Percentiles rank a stretch among this genome's conserved stretches.
phyloP scores from a whole-genome alignment of 768 basidiomycete species.

The Boletus pseudopeckii region DNA sequence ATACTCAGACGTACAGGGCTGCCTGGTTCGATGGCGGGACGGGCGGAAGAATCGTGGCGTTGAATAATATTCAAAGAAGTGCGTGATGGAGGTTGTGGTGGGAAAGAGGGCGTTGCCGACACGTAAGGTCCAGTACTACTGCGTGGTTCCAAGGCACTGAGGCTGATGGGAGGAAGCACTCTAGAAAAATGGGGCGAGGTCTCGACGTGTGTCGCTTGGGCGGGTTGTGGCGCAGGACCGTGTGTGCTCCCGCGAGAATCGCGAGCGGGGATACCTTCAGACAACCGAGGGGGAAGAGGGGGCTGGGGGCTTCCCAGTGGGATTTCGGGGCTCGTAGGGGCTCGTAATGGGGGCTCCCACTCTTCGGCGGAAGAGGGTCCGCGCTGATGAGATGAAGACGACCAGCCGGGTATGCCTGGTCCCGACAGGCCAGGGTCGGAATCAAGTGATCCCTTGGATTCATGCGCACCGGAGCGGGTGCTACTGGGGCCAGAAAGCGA shows the following conservation, averaged over 20 bases:
- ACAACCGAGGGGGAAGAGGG: conserved; percentile 2
- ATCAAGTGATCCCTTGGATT: conserved; percentile 31
- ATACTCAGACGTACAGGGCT: conserved; percentile 21
- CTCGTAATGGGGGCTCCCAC: conserved; percentile 14
- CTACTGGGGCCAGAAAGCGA: conserved; percentile 13
- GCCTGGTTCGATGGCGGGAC: conserved; percentile 12
- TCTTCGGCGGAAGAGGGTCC: conserved; percentile 17
- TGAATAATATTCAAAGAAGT: conserved; percentile 12
- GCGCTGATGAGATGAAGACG: conserved; percentile 12
- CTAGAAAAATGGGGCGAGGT: conserved; percentile 27
- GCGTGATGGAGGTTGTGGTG: conserved; percentile 35
- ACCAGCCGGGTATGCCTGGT: conserved; percentile 51
- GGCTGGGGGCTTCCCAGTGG: conserved; percentile 2
- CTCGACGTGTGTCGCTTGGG: conserved; percentile 12
- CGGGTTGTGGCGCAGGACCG: conserved; percentile 6
- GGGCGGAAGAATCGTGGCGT: conserved; percentile 21
- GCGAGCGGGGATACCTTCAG: conserved; percentile 7
- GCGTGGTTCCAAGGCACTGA: conserved; percentile 15
- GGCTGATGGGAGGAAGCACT: conserved; percentile 27
- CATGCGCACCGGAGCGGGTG: conserved; percentile 6
- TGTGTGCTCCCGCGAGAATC: conserved; percentile 14
- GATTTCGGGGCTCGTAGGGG: conserved; percentile 8
- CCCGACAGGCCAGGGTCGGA: conserved; percentile 44
- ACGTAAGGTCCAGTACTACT: conserved; percentile 15
- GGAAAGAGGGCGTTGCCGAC: conserved; percentile 22